Evolutionary conservation across 805 yeast species (phyloP), one percentile per base, ranked within the genome.

Genomic region (Teunomyces tritomae): DNA sequence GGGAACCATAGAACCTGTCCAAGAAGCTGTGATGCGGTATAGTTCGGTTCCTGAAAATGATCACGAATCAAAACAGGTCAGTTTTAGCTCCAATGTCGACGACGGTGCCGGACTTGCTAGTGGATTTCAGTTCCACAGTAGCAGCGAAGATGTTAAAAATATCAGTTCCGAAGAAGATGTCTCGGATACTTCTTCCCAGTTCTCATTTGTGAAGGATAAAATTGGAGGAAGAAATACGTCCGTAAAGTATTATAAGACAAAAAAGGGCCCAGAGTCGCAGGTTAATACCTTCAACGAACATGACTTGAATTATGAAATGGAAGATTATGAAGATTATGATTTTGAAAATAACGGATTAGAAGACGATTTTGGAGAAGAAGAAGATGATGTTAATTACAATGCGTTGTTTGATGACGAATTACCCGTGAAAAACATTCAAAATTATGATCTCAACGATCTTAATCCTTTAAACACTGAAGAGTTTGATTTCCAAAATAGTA

Each of bases 221-320:
- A 47, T 57, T 1, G 71, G 77, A n/a, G 81, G 80, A 3, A 66
- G 85, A 50, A 78, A 79, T 46, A 66, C 78, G 1, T 80, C 85
- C 0, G 72, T 77, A 17, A 75, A 78, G 49, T 80, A 80, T 57
- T 80, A 82, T 57, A 77, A 77, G 45, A 64, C 68, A 8, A 59
- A 65, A 1, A 63, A 66, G 40, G 50, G 53, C 1, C 49, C 52
- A 2, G 37, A 33, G 13, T n/a, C 41, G 6, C 51, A 48, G 10
- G 44, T 47, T 50, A 64, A 61, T 35, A 59, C 57, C 9, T 65
- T 64, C 44, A 58, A 54, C 42, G 59, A 67, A 33, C 56, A 61
- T 13, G 72, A 69, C 37, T 50, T 64, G 35, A 65, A 62, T 4
- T 49, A 44, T 10, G 57, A 53, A 9, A 44, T 47, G 28, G 55